Evolutionary conservation across 2,329 filamentous ascomycete genomes (phyloP).

Genomic region (Fusarium tanahbumbuense): DNA sequence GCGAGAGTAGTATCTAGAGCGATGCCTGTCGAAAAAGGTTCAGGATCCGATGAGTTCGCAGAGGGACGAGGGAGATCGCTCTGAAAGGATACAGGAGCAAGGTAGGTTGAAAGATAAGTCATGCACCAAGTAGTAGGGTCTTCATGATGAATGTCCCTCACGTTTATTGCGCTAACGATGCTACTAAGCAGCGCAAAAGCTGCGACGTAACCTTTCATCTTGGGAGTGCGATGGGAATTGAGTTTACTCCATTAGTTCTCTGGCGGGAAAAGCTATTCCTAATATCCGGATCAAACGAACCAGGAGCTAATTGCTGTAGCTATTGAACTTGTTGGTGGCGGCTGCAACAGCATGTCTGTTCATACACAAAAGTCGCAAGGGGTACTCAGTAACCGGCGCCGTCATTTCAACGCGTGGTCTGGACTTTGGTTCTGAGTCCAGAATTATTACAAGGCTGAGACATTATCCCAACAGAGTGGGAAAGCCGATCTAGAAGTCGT

Average conservation of each 20-base stretch:
- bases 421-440: not conserved
- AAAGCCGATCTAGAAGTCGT: not conserved
- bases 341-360: not conserved
- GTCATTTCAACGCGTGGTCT: not conserved
- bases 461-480: not conserved
- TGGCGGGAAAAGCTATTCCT: not conserved
- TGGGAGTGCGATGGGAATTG: rapidly evolving
- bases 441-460: not conserved
- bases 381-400: not conserved
- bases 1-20: not conserved
- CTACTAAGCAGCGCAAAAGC: not conserved
- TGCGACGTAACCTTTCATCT: not conserved
- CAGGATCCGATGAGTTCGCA: not conserved
- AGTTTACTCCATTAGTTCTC: not conserved
- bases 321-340: not conserved
- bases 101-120: not conserved
- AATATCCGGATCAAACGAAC: not conserved
- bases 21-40: not conserved
- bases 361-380: not conserved
- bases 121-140: not conserved
- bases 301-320: not conserved
- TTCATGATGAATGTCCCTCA: not conserved
- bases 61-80: not conserved
- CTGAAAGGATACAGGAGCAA: not conserved
- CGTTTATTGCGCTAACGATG: not conserved